phyloP scores from a whole-genome alignment of 2,329 filamentous ascomycete genomes.

The Aspergillus sp. region DNA sequence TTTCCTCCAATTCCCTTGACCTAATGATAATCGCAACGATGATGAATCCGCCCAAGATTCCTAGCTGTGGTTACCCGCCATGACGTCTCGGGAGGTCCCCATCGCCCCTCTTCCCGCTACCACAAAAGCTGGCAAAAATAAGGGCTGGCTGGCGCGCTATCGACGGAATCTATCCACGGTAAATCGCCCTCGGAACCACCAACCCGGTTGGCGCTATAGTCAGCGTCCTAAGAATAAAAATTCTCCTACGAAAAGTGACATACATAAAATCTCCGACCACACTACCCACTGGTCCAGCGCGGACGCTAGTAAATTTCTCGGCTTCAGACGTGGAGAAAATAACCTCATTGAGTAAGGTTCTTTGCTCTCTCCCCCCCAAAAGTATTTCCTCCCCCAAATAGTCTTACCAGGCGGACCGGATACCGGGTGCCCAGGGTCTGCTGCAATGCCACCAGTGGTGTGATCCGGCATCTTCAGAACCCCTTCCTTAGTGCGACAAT shows the following conservation, averaged over 20 bases:
- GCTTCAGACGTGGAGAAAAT: conserved; percentile 9
- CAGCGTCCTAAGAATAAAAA: conserved; percentile 1
- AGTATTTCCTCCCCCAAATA: background rate
- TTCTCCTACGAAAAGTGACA: background rate
- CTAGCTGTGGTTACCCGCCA: background rate
- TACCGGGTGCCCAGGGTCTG: conserved; percentile 17
- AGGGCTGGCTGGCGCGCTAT: background rate
- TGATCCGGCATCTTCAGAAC: conserved; percentile 19
- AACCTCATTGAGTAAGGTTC: conserved; percentile 15
- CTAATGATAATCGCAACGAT: background rate
- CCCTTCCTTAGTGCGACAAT: conserved; percentile 2
- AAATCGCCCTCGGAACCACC: conserved; percentile 1
- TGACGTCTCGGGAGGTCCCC: conserved; percentile 1
- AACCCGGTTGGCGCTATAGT: background rate
- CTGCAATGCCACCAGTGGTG: conserved; percentile 19
- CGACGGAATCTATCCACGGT: conserved; percentile 4
- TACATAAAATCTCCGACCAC: conserved; percentile 7
- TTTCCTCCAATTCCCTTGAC: background rate
- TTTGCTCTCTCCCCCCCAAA: background rate
- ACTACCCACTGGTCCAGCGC: conserved; percentile 1
- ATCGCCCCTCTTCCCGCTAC: background rate
- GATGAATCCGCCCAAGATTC: background rate
- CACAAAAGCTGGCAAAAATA: background rate
- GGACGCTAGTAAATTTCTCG: conserved; percentile 12
- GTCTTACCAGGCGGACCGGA: conserved; percentile 14